phyloP scores from a whole-genome alignment of 176 grass and related monocot species.

The Avena sativa region DNA sequence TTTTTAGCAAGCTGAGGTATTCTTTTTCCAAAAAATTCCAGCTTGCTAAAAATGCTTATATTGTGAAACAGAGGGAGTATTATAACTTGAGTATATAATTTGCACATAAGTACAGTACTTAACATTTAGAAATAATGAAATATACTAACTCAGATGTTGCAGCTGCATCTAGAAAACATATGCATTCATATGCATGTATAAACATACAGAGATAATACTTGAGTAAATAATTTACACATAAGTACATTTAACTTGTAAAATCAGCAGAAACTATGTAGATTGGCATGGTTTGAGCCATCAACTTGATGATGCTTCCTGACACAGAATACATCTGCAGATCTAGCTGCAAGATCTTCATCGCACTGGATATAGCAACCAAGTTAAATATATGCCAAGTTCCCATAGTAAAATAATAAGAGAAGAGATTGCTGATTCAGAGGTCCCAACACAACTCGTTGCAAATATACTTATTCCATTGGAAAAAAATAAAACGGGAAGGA shows the following conservation, averaged over 20 bases:
- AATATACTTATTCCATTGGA: slow-evolving; percentile 10
- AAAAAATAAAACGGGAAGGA: neutral
- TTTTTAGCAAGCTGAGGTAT: too few species aligned
- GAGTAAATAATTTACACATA: slow-evolving; percentile 3
- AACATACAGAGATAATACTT: neutral
- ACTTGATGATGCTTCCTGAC: slow-evolving; percentile 28
- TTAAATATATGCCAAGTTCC: slow-evolving; percentile 19
- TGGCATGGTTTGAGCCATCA: neutral
- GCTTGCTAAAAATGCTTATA: too few species aligned
- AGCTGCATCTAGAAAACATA: slow-evolving; percentile 29
- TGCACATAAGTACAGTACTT: too few species aligned
- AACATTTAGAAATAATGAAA: too few species aligned
- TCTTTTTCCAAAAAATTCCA: too few species aligned
- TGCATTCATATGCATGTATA: slow-evolving; percentile 12
- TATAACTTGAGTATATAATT: too few species aligned
- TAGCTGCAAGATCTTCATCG: slow-evolving; percentile 27
- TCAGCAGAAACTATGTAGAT: neutral
- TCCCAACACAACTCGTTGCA: neutral
- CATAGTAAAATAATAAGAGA: slow-evolving; percentile 18
- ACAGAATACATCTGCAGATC: slow-evolving; percentile 6
- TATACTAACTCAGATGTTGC: neutral
- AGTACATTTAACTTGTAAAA: slow-evolving; percentile 14
- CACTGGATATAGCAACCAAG: neutral
- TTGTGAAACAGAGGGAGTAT: too few species aligned
- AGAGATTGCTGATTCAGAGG: neutral